Evolutionary conservation across 2,329 filamentous ascomycete genomes (phyloP), one percentile per base, ranked within the genome.

Genomic region (Claviceps quebecensis): DNA sequence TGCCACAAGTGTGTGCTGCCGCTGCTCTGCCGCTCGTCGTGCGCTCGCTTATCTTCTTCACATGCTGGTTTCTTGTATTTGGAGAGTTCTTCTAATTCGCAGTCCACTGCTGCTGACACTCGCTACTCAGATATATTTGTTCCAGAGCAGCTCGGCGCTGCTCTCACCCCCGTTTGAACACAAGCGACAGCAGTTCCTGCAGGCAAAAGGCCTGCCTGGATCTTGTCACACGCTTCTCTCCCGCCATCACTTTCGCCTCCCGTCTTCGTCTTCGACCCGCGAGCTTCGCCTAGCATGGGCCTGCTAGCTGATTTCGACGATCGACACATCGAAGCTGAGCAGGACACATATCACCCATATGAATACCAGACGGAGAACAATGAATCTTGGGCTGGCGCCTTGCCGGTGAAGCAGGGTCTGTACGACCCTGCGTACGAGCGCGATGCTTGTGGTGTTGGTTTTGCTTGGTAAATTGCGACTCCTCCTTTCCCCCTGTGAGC

Each of bases 381-480:
- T 67, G 70, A 64, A 68, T 91, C 87, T 59, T 94, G 93, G 93
- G 93, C 91, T 62, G 87, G 90, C 65, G 86, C 91, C 66, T 80
- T 98, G 62, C 93, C 93, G 65, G 81, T 94, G 79, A 95, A 95
- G 82, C 91, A 97, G 83, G 93, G 91, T 77, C 81, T 98, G 49
- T 98, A 98, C 68, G 90, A 97, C 73, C 93, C 93, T 56, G 82
- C 84, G 68, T 81, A 94, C 58, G 93, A 97, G 73, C 97, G 97
- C 71, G 93, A 98, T 90, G 90, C 93, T 60, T 98, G 93, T 67
- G 93, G 93, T 86, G 93, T 98, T 64, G 93, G 93, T 68, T 98
- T 98, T 72, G 88, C 91, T 71, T 95, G 91, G 88, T 94, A 76
- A 74, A 82, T 63, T n/a, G n/a, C 9, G n/a, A 11, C 5, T 17